A percentile compares a stretch with the other conserved stretches of the same genome.
Conservation (phyloP, 345 rosid species). For the Noccaea bulbosa region DNA sequence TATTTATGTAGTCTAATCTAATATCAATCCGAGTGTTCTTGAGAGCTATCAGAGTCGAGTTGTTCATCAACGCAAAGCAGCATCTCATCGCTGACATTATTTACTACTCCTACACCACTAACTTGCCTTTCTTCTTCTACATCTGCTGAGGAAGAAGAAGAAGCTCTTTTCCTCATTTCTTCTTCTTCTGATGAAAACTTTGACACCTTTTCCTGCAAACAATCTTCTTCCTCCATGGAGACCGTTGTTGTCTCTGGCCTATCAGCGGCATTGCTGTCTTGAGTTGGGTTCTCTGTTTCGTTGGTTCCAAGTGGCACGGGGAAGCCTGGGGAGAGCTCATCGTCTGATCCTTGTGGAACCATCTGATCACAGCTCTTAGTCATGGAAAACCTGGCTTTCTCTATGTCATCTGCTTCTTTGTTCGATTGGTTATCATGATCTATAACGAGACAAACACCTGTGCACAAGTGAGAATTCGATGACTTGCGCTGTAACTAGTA, state of each 20-base stretch:
- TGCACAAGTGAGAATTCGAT: conserved; percentile 11
- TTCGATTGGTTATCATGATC: conserved; percentile 5
- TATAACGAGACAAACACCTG: conserved; percentile 26
- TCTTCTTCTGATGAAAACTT: conserved; percentile 47
- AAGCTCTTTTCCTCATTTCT: conserved; percentile 7
- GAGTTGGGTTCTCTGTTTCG: conserved; percentile 18
- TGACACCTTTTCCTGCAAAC: conserved; percentile 51
- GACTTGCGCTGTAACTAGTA: neutral
- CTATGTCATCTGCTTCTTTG: conserved; percentile 32
- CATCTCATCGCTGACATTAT: conserved; percentile 45
- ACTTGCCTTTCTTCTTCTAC: conserved; percentile 35
- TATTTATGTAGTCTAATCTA: neutral
- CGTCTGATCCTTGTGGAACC: conserved; percentile 37
- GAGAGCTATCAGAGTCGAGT: conserved; percentile 39
- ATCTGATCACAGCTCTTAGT: conserved; percentile 37
- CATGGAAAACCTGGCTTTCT: conserved; percentile 19
- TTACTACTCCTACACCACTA: conserved; percentile 40
- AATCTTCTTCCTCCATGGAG: conserved; percentile 26
- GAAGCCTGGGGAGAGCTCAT: conserved; percentile 23
- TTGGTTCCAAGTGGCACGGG: conserved; percentile 33
- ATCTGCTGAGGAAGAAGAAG: conserved; percentile 27
- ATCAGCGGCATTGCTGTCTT: conserved; percentile 6
- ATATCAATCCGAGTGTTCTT: conserved; percentile 23
- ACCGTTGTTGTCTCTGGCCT: conserved; percentile 7
- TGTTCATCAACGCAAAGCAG: conserved; percentile 51